Evolutionary conservation across 2,329 filamentous ascomycete genomes (phyloP).

Genomic region (Nigrograna mackinnonii): DNA sequence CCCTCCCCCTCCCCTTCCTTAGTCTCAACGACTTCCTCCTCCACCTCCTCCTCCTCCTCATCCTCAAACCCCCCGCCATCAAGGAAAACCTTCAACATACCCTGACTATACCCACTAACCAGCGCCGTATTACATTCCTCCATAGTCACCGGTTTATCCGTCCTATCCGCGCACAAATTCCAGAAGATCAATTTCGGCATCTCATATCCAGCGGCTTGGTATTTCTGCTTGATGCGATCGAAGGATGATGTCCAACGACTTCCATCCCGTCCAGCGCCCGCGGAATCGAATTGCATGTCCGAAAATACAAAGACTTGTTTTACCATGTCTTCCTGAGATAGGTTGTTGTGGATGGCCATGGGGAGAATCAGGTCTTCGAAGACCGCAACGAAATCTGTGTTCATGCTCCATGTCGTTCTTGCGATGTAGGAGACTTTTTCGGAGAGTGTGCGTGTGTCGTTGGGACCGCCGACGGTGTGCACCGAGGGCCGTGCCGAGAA

Average conservation of each 20-base stretch:
- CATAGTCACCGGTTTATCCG: constrained; percentile 55
- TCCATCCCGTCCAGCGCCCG: constrained; percentile 10
- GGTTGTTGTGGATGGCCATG: constrained; percentile 54
- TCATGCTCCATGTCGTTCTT: constrained; percentile 43
- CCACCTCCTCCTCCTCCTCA: constrained; percentile 43
- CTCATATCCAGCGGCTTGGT: constrained; percentile 56
- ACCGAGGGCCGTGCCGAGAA: constrained; percentile 52
- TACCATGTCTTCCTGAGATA: constrained; percentile 62
- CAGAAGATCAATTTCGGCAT: constrained; percentile 65
- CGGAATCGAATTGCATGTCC: constrained; percentile 63
- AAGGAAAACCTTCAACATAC: constrained; percentile 61
- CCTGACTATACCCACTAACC: constrained; percentile 62
- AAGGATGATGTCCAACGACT: constrained; percentile 51
- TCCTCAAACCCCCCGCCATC: constrained; percentile 52
- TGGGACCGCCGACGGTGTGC: constrained; percentile 42
- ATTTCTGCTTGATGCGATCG: constrained; percentile 53
- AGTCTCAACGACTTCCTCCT: constrained; percentile 35
- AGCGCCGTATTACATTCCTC: constrained; percentile 51
- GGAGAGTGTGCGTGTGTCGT: constrained; percentile 38
- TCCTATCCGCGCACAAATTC: constrained; percentile 56
- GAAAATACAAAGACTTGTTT: constrained; percentile 64
- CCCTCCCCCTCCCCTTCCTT: constrained; percentile 32
- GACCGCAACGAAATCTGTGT: constrained; percentile 58
- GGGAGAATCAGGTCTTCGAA: constrained; percentile 60
- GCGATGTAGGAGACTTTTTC: constrained; percentile 46